A percentile compares a stretch with the other conserved stretches of the same genome.
Conservation (phyloP, 2,329 filamentous ascomycete species). For the Fusarium gaditjirri region DNA sequence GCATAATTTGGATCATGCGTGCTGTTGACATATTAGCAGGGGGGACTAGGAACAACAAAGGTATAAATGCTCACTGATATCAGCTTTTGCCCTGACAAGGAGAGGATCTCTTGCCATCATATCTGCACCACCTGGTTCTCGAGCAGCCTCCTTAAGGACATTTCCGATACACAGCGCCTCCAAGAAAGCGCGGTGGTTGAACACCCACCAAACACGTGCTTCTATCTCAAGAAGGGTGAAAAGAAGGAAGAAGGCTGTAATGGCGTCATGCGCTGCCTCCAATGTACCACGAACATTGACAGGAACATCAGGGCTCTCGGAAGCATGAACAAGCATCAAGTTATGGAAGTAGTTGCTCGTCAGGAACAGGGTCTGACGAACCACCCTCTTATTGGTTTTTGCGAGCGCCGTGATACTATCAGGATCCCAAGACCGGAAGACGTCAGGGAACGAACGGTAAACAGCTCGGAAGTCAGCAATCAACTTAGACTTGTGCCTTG, state of each 20-base stretch:
- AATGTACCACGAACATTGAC: conserved; percentile 75
- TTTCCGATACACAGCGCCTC: conserved; percentile 77
- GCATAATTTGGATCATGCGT: conserved; percentile 73
- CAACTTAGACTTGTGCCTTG: conserved; percentile 75
- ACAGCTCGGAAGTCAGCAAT: conserved; percentile 76
- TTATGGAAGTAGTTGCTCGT: conserved; percentile 88
- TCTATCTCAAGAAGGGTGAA: conserved; percentile 75
- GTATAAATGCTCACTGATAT: conserved; percentile 64
- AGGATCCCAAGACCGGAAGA: conserved; percentile 75
- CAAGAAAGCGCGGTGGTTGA: conserved; percentile 82
- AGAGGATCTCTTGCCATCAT: conserved; percentile 63
- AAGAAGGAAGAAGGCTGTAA: conserved; percentile 79
- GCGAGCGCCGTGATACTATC: conserved; percentile 68
- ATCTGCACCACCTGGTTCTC: conserved; percentile 59
- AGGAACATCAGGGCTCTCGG: conserved; percentile 71
- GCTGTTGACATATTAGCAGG: conserved; percentile 50
- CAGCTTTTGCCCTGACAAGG: conserved; percentile 67
- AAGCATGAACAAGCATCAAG: conserved; percentile 80
- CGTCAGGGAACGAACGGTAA: conserved; percentile 76
- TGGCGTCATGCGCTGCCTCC: conserved; percentile 80
- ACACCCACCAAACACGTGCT: conserved; percentile 85
- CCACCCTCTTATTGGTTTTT: conserved; percentile 69
- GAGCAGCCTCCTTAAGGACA: conserved; percentile 63
- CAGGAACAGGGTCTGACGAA: conserved; percentile 80
- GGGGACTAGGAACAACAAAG: background rate